A percentile compares a stretch with the other conserved stretches of the same genome.
These are phyloP conservation scores for Colletotrichum graminicola DNA, from an alignment of 2,329 filamentous ascomycete species.

Conservation along the genomic window DNA sequence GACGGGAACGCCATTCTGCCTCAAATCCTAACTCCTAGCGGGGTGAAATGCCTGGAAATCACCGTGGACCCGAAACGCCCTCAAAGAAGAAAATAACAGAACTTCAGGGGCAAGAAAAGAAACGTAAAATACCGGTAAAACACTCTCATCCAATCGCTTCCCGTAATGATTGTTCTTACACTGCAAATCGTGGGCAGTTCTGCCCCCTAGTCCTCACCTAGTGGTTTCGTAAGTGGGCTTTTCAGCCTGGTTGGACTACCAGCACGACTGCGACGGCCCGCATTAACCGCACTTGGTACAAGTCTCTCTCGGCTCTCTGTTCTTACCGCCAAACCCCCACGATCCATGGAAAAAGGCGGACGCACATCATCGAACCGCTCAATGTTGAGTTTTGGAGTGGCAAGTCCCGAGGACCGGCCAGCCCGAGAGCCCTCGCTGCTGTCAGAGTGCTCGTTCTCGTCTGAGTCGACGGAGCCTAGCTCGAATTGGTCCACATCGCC, in stretches of 20 bases:
- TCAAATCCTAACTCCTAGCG: conserved; percentile 24
- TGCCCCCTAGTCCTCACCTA: conserved; percentile 49
- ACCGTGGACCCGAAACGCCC: conserved; percentile 12
- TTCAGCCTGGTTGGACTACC: conserved; percentile 70
- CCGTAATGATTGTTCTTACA: conserved; percentile 22
- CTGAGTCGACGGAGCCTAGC: conserved; percentile 74
- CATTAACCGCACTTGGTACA: conserved; percentile 67
- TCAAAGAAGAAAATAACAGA: not conserved
- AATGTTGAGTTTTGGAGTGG: conserved; percentile 72
- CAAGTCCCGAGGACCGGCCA: conserved; percentile 74
- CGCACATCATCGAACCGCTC: conserved; percentile 62
- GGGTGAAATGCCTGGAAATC: conserved; percentile 5
- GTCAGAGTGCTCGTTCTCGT: conserved; percentile 74
- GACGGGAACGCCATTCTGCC: conserved; percentile 23
- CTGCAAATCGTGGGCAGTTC: conserved; percentile 4
- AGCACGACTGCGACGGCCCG: conserved; percentile 68
- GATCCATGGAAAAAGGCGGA: conserved; percentile 64
- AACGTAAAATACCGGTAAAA: not conserved
- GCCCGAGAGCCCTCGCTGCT: conserved; percentile 67
- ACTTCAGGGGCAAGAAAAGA: not conserved
- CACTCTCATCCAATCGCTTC: conserved; percentile 4
- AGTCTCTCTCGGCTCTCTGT: conserved; percentile 90
- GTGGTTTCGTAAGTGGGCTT: conserved; percentile 66
- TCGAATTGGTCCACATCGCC: conserved; percentile 83
- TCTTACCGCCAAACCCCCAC: conserved; percentile 81